Evolutionary conservation across 768 basidiomycete genomes (phyloP).

Genomic region (Saitozyma sp.): DNA sequence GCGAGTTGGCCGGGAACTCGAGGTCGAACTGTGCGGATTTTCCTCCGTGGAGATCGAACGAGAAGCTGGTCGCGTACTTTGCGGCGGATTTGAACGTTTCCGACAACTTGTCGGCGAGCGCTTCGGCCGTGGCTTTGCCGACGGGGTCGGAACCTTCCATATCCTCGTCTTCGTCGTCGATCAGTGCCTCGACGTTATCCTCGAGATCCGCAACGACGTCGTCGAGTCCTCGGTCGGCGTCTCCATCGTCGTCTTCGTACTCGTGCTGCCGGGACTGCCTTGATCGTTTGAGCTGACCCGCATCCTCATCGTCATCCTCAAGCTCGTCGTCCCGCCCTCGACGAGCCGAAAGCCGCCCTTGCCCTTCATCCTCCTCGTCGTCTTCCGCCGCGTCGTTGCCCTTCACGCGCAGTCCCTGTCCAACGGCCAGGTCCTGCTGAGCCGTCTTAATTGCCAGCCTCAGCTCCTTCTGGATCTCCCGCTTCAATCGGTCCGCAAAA

Average conservation of each 20-base stretch:
- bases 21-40: constrained; percentile 73
- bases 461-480: constrained; percentile 82
- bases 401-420: constrained; percentile 62
- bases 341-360: background rate
- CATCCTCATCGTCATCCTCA: constrained; percentile 61
- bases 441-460: constrained; percentile 79
- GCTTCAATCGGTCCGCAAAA: constrained; percentile 78
- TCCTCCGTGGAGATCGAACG: constrained; percentile 59
- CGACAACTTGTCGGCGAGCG: constrained; percentile 42
- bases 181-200: constrained; percentile 40
- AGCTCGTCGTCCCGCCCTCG: constrained; percentile 57
- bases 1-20: constrained; percentile 83
- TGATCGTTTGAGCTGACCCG: constrained; percentile 53
- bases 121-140: constrained; percentile 54
- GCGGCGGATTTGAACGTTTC: constrained; percentile 58
- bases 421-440: constrained; percentile 67
- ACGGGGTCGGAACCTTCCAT: constrained; percentile 80
- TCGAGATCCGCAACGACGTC: constrained; percentile 38
- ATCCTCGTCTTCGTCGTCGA: constrained; percentile 57
- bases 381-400: constrained; percentile 51
- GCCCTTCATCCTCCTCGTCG: constrained; percentile 37
- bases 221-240: constrained; percentile 35
- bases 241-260: constrained; percentile 62
- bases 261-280: constrained; percentile 56
- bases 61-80: constrained; percentile 69